Evolutionary conservation across 441 rosid genomes (phyloP).

Genomic region (Gossypium lobatum): DNA sequence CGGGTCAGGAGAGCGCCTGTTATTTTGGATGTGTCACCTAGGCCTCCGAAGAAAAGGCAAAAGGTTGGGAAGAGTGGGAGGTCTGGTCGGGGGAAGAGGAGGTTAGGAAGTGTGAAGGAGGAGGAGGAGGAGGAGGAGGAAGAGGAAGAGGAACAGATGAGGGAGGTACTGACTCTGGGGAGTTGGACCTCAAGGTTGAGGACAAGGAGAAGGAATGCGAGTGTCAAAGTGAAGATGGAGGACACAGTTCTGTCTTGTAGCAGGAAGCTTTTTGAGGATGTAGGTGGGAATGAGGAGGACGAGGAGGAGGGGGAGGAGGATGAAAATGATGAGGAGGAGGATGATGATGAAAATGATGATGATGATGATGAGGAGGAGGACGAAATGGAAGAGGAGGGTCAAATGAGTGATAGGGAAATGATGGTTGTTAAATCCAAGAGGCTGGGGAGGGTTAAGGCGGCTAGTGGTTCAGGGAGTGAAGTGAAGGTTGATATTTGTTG

Average conservation of each 20-base stretch:
- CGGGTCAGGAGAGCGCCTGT: constrained; percentile 64
- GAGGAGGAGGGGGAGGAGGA: not conserved
- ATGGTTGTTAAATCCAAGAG: constrained; percentile 24
- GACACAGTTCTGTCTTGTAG: constrained; percentile 22
- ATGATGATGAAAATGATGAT: not conserved
- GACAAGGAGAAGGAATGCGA: constrained; percentile 27
- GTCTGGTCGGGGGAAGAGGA: constrained; percentile 21
- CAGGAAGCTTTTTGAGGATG: constrained; percentile 50
- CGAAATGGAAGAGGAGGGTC: constrained; percentile 12
- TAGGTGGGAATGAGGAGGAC: constrained; percentile 10
- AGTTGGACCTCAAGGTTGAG: constrained; percentile 54
- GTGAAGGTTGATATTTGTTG: constrained; percentile 23
- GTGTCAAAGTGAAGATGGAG: constrained; percentile 23
- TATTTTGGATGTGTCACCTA: constrained; percentile 76
- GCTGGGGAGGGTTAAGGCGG: constrained; percentile 31
- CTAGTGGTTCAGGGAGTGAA: constrained; percentile 27
- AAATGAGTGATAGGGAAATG: constrained; percentile 16
- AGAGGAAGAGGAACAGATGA: constrained; percentile 17
- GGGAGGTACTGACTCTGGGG: constrained; percentile 34
- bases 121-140: too few species aligned
- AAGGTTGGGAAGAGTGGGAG: constrained; percentile 30
- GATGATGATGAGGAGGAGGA: too few species aligned
- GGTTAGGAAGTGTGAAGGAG: constrained; percentile 23
- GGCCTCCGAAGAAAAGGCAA: constrained; percentile 57
- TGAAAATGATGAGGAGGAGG: not conserved